A percentile compares a stretch with the other conserved stretches of the same genome.
Evolutionary conservation across 139 green algal genomes (phyloP).

Genomic region (Haematococcus sp.): DNA sequence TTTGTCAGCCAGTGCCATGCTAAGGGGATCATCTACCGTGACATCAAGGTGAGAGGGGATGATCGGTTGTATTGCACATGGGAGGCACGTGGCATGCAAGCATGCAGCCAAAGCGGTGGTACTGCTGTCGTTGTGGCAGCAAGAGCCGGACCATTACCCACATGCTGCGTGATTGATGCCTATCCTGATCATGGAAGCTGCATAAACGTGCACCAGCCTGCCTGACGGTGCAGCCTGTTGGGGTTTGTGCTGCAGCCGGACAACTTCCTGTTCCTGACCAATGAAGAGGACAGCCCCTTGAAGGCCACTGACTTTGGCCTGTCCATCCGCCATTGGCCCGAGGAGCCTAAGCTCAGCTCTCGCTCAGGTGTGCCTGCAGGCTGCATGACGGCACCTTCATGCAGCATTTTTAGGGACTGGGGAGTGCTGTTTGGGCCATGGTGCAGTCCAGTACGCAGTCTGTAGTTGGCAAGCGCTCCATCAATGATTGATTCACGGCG

Average conservation of each 20-base stretch:
- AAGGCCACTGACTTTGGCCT: conserved; percentile 90
- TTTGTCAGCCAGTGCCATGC: conserved; percentile 90
- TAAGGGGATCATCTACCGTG: conserved; percentile 69
- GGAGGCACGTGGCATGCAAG: no score
- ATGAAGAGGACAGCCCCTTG: conserved; percentile 61
- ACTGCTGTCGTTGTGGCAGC: no score
- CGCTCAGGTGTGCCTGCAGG: conserved; percentile 43
- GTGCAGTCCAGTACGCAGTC: no score
- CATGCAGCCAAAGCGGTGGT: no score
- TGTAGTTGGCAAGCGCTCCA: not conserved
- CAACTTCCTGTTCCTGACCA: conserved; percentile 88
- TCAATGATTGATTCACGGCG: not conserved
- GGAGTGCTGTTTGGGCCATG: no score
- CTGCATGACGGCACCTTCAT: no score
- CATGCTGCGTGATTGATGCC: no score
- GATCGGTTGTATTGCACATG: conserved; percentile 59
- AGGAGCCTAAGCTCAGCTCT: conserved; percentile 73
- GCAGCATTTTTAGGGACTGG: no score
- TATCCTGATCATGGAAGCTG: no score
- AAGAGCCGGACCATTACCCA: no score
- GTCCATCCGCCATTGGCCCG: conserved; percentile 76
- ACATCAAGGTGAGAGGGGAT: conserved; percentile 65
- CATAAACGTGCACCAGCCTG: no score
- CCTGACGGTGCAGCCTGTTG: no score
- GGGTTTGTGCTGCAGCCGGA: conserved; percentile 49